Percentiles rank a stretch among this genome's conserved stretches.
Evolutionary conservation across 352 stramenopile species (phyloP).

Genomic region (Phytophthora sansomeana): DNA sequence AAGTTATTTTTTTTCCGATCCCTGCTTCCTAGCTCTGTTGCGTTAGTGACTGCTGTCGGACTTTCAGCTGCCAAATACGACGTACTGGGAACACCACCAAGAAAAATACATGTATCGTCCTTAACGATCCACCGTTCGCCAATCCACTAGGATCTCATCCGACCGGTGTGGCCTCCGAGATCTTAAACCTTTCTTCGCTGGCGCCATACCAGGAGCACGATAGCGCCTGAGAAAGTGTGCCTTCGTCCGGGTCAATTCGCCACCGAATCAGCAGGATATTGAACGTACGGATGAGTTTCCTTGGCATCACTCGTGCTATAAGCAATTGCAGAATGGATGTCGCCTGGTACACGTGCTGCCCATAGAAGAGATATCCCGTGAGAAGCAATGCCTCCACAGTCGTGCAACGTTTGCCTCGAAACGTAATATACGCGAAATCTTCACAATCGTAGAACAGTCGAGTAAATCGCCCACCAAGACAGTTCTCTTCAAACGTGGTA

Average conservation of each 20-base stretch:
- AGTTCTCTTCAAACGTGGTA: constrained; percentile 22
- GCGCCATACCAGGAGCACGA: constrained; percentile 31
- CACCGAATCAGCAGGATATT: constrained; percentile 29
- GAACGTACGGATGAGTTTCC: constrained; percentile 28
- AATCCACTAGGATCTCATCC: neutral
- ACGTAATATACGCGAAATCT: constrained; percentile 26
- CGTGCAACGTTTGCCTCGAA: constrained; percentile 13
- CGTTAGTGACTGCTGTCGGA: too few species aligned
- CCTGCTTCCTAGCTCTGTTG: too few species aligned
- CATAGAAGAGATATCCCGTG: constrained; percentile 24
- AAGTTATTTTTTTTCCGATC: too few species aligned
- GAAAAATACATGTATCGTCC: too few species aligned
- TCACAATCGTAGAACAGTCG: constrained; percentile 26
- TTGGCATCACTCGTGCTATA: constrained; percentile 19
- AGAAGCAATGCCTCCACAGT: constrained; percentile 32
- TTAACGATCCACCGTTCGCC: neutral
- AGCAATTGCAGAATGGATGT: constrained; percentile 26
- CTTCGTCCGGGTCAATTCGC: constrained; percentile 12
- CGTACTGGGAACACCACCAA: too few species aligned
- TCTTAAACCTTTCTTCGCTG: constrained; percentile 21
- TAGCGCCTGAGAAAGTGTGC: constrained; percentile 5
- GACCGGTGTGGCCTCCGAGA: constrained; percentile 15
- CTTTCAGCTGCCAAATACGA: too few species aligned
- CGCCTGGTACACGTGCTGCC: constrained; percentile 25
- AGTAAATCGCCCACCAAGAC: constrained; percentile 18